Evolutionary conservation across 2,329 filamentous ascomycete genomes (phyloP).

Genomic region (Akanthomyces muscarius): DNA sequence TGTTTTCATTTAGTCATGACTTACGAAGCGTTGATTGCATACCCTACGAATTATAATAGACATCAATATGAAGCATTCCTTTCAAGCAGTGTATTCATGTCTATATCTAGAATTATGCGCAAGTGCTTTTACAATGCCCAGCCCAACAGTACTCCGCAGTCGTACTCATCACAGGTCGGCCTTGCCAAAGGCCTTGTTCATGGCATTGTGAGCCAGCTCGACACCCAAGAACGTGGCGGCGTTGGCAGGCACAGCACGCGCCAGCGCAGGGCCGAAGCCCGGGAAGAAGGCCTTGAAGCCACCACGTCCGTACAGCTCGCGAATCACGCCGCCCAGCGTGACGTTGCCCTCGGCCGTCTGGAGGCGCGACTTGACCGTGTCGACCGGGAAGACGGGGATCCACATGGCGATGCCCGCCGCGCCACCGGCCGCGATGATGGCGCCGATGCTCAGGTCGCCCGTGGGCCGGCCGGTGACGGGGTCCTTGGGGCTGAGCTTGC

Average conservation of each 20-base stretch:
- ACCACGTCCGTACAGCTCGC: constrained; percentile 75
- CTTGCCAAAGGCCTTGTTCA: constrained; percentile 67
- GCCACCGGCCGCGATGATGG: constrained; percentile 82
- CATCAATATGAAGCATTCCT: too few species aligned
- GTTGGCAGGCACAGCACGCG: constrained; percentile 91
- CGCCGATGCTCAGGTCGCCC: constrained; percentile 74
- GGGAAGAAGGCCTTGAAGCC: constrained; percentile 95
- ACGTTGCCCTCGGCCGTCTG: constrained; percentile 87
- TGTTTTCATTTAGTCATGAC: constrained; percentile 24
- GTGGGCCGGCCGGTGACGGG: constrained; percentile 64
- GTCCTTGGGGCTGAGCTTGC: constrained; percentile 77
- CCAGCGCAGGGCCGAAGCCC: constrained; percentile 87
- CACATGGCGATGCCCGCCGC: constrained; percentile 96
- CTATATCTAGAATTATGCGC: too few species aligned
- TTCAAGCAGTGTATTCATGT: too few species aligned
- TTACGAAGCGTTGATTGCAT: constrained; percentile 4
- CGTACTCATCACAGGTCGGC: background rate
- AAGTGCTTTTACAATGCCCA: background rate
- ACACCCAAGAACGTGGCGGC: constrained; percentile 90
- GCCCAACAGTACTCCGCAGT: too few species aligned
- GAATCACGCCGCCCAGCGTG: constrained; percentile 73
- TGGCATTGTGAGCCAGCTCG: constrained; percentile 76
- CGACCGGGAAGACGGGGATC: constrained; percentile 96
- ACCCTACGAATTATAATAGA: too few species aligned
- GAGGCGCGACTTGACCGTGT: constrained; percentile 91